Percentiles rank a stretch among this genome's conserved stretches.
Evolutionary conservation across 345 rosid species (phyloP).

Genomic region (Eucalyptus decipiens): DNA sequence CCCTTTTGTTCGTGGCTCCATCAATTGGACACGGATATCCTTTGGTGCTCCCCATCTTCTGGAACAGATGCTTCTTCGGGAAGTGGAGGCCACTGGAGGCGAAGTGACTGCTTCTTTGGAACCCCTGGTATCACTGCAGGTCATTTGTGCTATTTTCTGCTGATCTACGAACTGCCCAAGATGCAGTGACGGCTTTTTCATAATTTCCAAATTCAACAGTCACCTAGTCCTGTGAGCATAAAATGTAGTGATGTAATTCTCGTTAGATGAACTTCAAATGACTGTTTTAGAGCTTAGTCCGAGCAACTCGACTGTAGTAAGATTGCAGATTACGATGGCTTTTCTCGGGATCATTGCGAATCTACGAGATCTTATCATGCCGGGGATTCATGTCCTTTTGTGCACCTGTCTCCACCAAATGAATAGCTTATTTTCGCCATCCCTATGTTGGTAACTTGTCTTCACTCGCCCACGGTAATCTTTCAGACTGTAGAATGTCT

Average conservation of each 20-base stretch:
- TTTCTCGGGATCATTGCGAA: neutral
- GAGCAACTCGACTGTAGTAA: neutral
- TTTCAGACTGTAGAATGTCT: neutral
- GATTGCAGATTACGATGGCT: neutral
- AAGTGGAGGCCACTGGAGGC: slow-evolving; percentile 89
- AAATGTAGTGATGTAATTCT: neutral
- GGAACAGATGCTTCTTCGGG: slow-evolving; percentile 87
- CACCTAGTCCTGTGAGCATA: neutral
- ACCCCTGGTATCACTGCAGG: slow-evolving; percentile 27
- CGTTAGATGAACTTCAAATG: neutral
- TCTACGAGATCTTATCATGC: neutral
- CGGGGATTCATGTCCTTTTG: neutral
- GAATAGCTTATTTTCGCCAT: neutral
- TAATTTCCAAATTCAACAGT: neutral
- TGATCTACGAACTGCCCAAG: neutral
- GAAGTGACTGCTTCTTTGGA: slow-evolving; percentile 72
- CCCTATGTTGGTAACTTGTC: neutral
- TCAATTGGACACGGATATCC: slow-evolving; percentile 56
- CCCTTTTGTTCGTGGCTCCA: slow-evolving; percentile 52
- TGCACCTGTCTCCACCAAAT: neutral
- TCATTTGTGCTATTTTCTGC: neutral
- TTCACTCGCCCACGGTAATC: neutral
- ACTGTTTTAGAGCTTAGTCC: neutral
- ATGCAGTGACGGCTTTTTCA: neutral
- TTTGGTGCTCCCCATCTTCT: slow-evolving; percentile 74